These are phyloP conservation scores for Apiotrichum sp. DNA, from an alignment of 1,284 basidiomycete genomes.

Conservation along the genomic window DNA sequence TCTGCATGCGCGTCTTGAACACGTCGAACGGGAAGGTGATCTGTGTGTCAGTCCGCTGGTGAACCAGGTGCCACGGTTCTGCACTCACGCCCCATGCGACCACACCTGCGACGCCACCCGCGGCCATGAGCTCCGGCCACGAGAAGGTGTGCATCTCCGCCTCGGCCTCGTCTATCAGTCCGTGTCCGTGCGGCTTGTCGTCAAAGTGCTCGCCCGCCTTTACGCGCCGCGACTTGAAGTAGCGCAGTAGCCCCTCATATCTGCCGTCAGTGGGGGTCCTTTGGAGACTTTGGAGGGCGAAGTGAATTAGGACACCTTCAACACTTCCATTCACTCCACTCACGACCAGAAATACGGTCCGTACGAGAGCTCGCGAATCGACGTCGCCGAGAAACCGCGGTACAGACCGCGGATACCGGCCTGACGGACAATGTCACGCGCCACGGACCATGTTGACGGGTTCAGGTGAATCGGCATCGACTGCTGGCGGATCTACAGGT, in stretches of 20 bases:
- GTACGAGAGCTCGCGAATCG: constrained; percentile 67
- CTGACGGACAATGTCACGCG: constrained; percentile 53
- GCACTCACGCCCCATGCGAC: constrained; percentile 44
- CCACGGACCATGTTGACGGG: constrained; percentile 53
- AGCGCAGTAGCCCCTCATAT: constrained; percentile 70
- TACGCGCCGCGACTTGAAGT: constrained; percentile 47
- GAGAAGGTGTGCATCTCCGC: constrained; percentile 49
- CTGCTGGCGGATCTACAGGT: constrained; percentile 60
- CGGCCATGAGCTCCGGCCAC: constrained; percentile 61
- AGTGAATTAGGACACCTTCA: not conserved
- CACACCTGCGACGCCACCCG: constrained; percentile 69
- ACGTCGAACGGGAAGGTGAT: constrained; percentile 78
- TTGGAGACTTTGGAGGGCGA: too few species aligned
- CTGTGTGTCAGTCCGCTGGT: constrained; percentile 12
- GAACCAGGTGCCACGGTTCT: not conserved
- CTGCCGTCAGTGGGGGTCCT: constrained; percentile 15
- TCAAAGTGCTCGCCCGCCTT: constrained; percentile 10
- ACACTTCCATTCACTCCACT: constrained; percentile 20
- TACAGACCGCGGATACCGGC: constrained; percentile 66
- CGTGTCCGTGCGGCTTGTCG: constrained; percentile 20
- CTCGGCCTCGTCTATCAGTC: constrained; percentile 52
- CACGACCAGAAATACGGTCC: constrained; percentile 77
- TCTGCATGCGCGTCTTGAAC: constrained; percentile 78
- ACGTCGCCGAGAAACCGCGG: constrained; percentile 65
- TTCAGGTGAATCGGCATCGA: constrained; percentile 46